A percentile compares a stretch with the other conserved stretches of the same genome.
Evolutionary conservation across 1,139 yeast species (phyloP).

Genomic region (Kurtzmaniella quercitrusa): DNA sequence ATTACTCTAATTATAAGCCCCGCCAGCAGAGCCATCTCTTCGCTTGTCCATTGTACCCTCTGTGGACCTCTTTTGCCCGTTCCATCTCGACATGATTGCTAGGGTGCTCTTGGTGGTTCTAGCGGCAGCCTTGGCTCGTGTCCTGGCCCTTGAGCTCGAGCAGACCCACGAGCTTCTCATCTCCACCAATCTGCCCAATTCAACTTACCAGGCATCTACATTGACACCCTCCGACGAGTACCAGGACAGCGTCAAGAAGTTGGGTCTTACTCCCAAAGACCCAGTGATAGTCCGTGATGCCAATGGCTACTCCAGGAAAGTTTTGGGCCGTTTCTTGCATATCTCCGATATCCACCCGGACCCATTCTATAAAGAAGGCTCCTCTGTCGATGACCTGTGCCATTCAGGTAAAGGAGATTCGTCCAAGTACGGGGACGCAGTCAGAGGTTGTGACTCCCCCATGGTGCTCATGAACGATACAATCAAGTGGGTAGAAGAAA

Average conservation of each 20-base stretch:
- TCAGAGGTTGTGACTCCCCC: conserved; percentile 72
- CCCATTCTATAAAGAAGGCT: conserved; percentile 56
- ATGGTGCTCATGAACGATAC: conserved; percentile 57
- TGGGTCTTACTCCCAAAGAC: conserved; percentile 31
- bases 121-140: neutral
- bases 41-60: neutral
- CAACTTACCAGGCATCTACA: neutral
- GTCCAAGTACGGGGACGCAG: conserved; percentile 70
- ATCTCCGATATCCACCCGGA: conserved; percentile 87
- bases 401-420: conserved; percentile 56
- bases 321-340: conserved; percentile 77
- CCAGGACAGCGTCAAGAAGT: conserved; percentile 7
- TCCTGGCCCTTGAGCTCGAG: neutral
- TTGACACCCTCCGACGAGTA: neutral
- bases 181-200: neutral
- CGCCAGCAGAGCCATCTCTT: neutral
- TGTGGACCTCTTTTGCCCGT: too few relatives aligned
- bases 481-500: conserved; percentile 58
- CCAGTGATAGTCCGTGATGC: conserved; percentile 26
- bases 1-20: too few relatives aligned
- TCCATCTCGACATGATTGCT: neutral
- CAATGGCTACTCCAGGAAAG: conserved; percentile 13
- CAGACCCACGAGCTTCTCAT: neutral
- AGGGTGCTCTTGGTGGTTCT: neutral
- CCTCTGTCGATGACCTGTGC: conserved; percentile 48